These are phyloP conservation scores for Exsudoporus frostii DNA, from an alignment of 768 basidiomycete species.

Conservation along the genomic window DNA sequence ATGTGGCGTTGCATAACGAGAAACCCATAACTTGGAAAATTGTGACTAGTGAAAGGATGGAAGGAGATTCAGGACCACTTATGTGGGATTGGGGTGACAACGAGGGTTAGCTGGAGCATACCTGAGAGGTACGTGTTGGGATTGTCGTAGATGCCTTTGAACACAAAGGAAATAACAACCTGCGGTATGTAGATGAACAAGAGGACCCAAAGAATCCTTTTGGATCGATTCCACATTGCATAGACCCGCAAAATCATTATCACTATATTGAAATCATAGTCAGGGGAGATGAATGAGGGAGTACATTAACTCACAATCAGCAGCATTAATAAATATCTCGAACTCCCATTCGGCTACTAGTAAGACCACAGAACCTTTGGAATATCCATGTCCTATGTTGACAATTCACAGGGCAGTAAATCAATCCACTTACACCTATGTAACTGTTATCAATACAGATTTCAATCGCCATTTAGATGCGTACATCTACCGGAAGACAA, in stretches of 20 bases:
- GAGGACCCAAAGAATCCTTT: not conserved
- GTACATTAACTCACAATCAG: not conserved
- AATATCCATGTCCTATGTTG: not conserved
- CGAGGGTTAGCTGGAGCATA: not conserved
- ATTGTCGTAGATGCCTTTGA: not conserved
- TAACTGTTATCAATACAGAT: not conserved
- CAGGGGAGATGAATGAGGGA: not conserved
- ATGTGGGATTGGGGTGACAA: no score
- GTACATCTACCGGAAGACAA: not conserved
- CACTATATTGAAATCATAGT: not conserved
- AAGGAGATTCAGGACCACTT: not conserved
- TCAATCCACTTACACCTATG: slow-evolving; percentile 2
- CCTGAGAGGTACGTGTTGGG: not conserved
- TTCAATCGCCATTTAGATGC: not conserved
- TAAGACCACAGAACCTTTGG: not conserved
- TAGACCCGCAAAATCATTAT: not conserved
- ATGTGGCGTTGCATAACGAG: not conserved
- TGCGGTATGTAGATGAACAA: not conserved
- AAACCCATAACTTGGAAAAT: not conserved
- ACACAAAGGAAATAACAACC: not conserved
- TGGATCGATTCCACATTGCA: not conserved
- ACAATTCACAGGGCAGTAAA: no score
- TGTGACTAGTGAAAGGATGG: not conserved
- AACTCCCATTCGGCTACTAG: not conserved
- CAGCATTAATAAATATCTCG: not conserved